These are phyloP conservation scores for Phytophthora pseudosyringae DNA, from an alignment of 352 stramenopile genomes.

Conservation along the genomic window DNA sequence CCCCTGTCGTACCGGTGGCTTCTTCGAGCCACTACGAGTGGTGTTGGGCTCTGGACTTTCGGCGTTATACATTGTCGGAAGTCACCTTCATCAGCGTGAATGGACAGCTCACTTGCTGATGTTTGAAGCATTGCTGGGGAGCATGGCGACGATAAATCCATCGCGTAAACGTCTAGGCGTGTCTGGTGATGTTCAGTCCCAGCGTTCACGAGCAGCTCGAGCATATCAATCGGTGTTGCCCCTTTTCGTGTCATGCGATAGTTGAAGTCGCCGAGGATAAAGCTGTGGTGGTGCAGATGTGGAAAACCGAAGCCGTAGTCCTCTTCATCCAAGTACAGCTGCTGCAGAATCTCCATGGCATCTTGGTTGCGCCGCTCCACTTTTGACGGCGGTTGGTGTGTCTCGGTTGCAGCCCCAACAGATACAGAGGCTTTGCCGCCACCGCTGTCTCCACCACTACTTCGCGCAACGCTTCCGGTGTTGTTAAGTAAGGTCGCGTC, in stretches of 20 bases:
- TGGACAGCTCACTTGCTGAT: constrained; percentile 35
- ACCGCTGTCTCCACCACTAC: constrained; percentile 30
- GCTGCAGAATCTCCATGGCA: constrained; percentile 82
- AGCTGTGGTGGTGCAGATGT: constrained; percentile 85
- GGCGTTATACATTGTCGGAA: constrained; percentile 62
- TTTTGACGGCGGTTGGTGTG: constrained; percentile 62
- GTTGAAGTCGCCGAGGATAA: constrained; percentile 92
- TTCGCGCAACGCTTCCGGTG: constrained; percentile 18
- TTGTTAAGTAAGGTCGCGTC: constrained; percentile 15
- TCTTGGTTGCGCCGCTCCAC: constrained; percentile 82
- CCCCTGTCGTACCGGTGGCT: constrained; percentile 12
- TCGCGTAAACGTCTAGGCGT: constrained; percentile 14
- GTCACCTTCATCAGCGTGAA: constrained; percentile 27
- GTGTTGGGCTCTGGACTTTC: constrained; percentile 41
- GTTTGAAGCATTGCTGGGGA: constrained; percentile 40
- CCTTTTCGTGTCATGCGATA: constrained; percentile 79
- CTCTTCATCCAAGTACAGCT: constrained; percentile 82
- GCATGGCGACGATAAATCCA: constrained; percentile 33
- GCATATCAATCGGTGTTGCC: constrained; percentile 58
- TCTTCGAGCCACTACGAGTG: constrained; percentile 11
- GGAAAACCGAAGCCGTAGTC: constrained; percentile 88
- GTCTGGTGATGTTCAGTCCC: constrained; percentile 26
- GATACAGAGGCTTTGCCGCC: constrained; percentile 22
- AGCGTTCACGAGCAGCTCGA: constrained; percentile 49
- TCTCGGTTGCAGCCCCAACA: constrained; percentile 11